Evolutionary conservation across 2,329 filamentous ascomycete genomes (phyloP), one percentile per base, ranked within the genome.

Genomic region (Fusarium tanahbumbuense): DNA sequence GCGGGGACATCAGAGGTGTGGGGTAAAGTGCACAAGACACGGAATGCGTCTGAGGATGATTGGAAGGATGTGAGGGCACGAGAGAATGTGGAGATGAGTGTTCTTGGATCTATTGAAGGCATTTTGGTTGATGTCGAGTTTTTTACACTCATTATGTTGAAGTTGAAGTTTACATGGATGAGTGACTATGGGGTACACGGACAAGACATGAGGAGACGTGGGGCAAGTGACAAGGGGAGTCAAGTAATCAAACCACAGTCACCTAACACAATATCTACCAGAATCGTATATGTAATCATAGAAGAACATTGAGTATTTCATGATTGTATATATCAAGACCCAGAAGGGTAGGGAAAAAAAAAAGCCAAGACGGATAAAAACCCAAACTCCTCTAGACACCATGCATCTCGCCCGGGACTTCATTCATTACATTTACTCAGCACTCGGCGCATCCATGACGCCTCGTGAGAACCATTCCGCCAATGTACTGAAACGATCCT

Each of bases 381-480:
- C 47, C 63, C 27, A 61, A 72, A 75, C 71, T 67, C 73, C 72
- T 64, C 65, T 64, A 52, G 56, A 58, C 64, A 68, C 61, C 68
- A 52, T 52, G 50, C 50, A 64, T 57, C 57, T 64, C 52, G 25
- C 50, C 54, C 23, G 13, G 42, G 27, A 37, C 45, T 56, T 32
- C 12, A 16, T 34, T 28, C 46, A 48, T 54, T 44, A 52, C 27
- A 54, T 34, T 68, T 56, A 66, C 65, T 83, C 79, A 46, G 77
- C 64, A 65, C 74, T 78, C 64, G 79, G 77, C 20, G 76, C 84
- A 64, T 82, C 80, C 94, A 98, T 97, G 6, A 98, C 94, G 2
- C 96, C 95, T 60, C 94, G 85, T 1, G 94, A 95, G 84, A 97
- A 98, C 88, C 96, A 99, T 77, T 97, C 93, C 64, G 93, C 93